Evolutionary conservation across 2,329 filamentous ascomycete species (phyloP), one percentile per base, ranked within the genome.

Genomic region (Clathrospora elynae): DNA sequence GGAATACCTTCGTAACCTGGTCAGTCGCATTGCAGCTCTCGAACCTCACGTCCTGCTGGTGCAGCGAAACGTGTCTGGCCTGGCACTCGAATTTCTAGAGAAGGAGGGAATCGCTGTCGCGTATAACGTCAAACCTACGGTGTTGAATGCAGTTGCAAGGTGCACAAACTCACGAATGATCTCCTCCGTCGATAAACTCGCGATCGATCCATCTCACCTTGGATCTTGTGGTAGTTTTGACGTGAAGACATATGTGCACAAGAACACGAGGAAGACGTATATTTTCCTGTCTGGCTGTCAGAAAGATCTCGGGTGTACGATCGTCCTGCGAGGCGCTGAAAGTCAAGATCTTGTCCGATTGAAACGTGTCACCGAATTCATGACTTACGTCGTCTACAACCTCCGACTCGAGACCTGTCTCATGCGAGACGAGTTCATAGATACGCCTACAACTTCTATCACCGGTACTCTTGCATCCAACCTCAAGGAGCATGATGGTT

Each of bases 321-420:
- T 99, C 57, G 89, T 90, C 9, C 76, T 99, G 14, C 85, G 93
- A 31, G 93, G 93, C 1, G 88, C 87, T 3, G 84, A 87, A 46
- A 85, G 84, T 19, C 75, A 81, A 33, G 77, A 84, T 0, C 78
- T 99, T 12, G 77, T 83, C 1, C 88, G 85, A 57, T 84, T 99
- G 69, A 99, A 99, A 72, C 82, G 84, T 37, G 93, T 99, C 55
- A 93, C 92, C 8, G 93, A 99, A 66, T 97, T 99, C 65, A 96
- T 99, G 92, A 87, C 95, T 24, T 99, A 97, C 58, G 95, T 99
- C 13, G 91, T 97, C 9, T 99, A 99, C 72, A 99, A 96, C 60
- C 78, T 99, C 38, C 96, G 95, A 65, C 79, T 99, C 10, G 93
- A 99, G 71, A 96, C 93, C 1, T 96, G 88, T 57, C 76, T 99